Base-by-base conservation (phyloP, 345 rosid species). In the Stellera chamaejasme region DNA sequence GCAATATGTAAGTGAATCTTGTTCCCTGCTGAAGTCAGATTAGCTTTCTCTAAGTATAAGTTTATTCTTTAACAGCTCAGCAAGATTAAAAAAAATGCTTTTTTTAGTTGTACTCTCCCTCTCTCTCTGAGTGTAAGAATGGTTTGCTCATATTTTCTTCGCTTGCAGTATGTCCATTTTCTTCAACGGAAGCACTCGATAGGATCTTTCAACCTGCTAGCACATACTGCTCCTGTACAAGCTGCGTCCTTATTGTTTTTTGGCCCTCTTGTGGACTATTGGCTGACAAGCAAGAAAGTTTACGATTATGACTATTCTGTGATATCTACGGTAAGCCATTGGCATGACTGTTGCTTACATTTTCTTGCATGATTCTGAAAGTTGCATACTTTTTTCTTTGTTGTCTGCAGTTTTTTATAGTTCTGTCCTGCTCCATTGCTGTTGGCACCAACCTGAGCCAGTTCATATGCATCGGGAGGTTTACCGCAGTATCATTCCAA, bases 391-490 rank as follows among this genome's bases (percentile, higher is more conserved):
- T 27, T 51, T 13, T 15, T 26, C 51, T 62, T 56, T 60, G 27
- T 45, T 60, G 45, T 58, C 27, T 70, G 77, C 92, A 94, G 97
- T 66, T 77, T 69, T 94, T 94, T 78, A 61, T 87, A 27, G 54
- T 90, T 61, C 64, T 94, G 44, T 90, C 99, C 1, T 94, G 99
- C 76, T 77, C 67, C 60, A 90, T 94, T 16, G 97, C 97, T 0
- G 97, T 93, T 0, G 99, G 99, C 14, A 93, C 99, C 60, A 93
- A 93, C 75, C 99, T 90, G 45, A 93, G 97, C 79, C 99, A 93
- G 27, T 93, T 93, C 86, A 90, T 93, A 48, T 93, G 99, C 77
- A 87, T 93, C 2, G 97, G 99, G 52, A 82, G 99, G 71, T 90
- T 87, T 66, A 82, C 96, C 2, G 99, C 99, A 0, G 99, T 93